These are phyloP conservation scores for Haplographium delicatum DNA, from an alignment of 495 filamentous ascomycete genomes.

Conservation along the genomic window DNA sequence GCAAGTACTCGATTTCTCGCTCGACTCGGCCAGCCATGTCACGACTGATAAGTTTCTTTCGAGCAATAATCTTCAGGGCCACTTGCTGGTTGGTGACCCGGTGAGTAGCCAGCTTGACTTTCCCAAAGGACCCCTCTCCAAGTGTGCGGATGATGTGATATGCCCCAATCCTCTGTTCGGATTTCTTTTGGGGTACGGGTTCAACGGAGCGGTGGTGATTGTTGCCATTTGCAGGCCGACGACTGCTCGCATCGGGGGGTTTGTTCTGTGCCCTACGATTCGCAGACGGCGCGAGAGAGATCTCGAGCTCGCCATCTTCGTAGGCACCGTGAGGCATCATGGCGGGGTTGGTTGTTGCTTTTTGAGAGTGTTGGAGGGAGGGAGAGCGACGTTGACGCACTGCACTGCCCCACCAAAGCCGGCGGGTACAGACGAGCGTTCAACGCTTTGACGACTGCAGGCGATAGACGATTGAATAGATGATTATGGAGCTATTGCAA, in stretches of 20 bases:
- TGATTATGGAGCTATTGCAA: neutral
- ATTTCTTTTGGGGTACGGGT: constrained; percentile 33
- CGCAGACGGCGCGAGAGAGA: constrained; percentile 67
- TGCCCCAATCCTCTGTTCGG: constrained; percentile 78
- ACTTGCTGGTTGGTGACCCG: constrained; percentile 88
- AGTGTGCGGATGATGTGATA: constrained; percentile 88
- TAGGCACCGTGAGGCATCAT: constrained; percentile 53
- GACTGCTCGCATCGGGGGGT: constrained; percentile 21
- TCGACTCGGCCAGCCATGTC: constrained; percentile 98
- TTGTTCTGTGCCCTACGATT: constrained; percentile 45
- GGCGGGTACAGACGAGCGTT: neutral
- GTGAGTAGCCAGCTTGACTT: constrained; percentile 95
- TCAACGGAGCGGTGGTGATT: constrained; percentile 28
- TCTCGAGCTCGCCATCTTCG: constrained; percentile 89
- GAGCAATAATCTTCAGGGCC: constrained; percentile 92
- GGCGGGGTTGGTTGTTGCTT: constrained; percentile 10
- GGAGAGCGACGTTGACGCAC: neutral
- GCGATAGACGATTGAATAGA: neutral
- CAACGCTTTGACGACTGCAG: neutral
- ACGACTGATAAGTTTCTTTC: constrained; percentile 88
- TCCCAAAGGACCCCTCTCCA: constrained; percentile 95
- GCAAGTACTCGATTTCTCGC: constrained; percentile 95
- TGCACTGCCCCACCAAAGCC: constrained; percentile 20
- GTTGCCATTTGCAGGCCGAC: constrained; percentile 26
- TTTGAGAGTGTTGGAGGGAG: constrained; percentile 4